Percentiles rank a stretch among this genome's conserved stretches.
phyloP scores from a whole-genome alignment of 306 rosid species.

The Nissolia schottii region DNA sequence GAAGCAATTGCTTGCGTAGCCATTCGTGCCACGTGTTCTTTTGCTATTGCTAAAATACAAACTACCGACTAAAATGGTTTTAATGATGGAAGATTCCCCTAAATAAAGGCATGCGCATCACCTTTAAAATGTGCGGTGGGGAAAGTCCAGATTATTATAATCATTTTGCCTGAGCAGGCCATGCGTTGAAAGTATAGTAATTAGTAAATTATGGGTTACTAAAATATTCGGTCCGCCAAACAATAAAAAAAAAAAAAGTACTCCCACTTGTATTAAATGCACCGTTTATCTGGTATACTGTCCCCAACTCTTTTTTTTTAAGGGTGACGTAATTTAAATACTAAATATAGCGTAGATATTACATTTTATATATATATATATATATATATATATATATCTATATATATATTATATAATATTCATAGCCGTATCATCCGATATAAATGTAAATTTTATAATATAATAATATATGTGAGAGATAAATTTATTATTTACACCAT shows the following conservation, averaged over 20 bases:
- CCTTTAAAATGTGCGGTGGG: conserved; percentile 10
- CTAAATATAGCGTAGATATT: no score
- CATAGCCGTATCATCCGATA: no score
- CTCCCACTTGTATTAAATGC: not conserved
- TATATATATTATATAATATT: no score
- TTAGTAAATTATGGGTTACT: not conserved
- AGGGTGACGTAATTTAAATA: no score
- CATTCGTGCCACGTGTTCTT: conserved; percentile 8
- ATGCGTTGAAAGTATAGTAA: not conserved
- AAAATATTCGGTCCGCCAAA: not conserved
- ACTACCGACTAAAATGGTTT: conserved; percentile 6
- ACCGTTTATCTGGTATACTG: not conserved
- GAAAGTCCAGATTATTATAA: not conserved
- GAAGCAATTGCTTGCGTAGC: not conserved
- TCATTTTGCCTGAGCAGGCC: not conserved
- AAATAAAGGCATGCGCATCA: not conserved
- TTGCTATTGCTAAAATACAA: not conserved
- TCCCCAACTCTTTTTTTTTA: not conserved
- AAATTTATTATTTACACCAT: no score
- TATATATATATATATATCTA: no score
- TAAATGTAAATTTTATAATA: no score
- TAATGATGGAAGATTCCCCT: not conserved
- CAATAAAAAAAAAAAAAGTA: not conserved
- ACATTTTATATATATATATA: no score
- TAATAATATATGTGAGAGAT: no score